Conservation (phyloP, 1,284 basidiomycete genomes). For the Golubevia sp. region DNA sequence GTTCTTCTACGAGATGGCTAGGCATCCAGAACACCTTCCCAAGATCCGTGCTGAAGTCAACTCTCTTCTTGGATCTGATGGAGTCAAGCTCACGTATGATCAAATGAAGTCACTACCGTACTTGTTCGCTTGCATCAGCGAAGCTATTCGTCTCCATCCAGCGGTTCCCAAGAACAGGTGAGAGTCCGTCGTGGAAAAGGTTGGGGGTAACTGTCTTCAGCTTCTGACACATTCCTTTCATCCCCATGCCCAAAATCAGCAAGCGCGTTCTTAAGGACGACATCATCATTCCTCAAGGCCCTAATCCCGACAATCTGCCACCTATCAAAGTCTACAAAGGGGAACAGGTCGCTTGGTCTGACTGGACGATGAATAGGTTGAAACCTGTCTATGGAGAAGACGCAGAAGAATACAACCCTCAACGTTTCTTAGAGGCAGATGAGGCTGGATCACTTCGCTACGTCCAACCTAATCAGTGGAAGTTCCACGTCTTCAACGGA, state of each 20-base stretch:
- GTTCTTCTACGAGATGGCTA: conserved; percentile 38
- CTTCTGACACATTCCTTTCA: background rate
- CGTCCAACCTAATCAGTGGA: conserved; percentile 36
- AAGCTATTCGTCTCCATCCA: conserved; percentile 37
- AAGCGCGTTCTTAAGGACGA: conserved; percentile 38
- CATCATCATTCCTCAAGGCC: conserved; percentile 32
- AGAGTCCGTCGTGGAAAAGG: background rate
- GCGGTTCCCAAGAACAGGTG: conserved; percentile 19
- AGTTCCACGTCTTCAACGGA: conserved; percentile 25
- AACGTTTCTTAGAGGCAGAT: conserved; percentile 35
- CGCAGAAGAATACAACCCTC: conserved; percentile 34
- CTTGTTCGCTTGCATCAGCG: conserved; percentile 36
- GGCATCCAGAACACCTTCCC: conserved; percentile 24
- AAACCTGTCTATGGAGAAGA: conserved; percentile 42
- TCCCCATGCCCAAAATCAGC: conserved; percentile 16
- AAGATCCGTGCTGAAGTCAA: conserved; percentile 29
- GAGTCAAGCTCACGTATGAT: conserved; percentile 30
- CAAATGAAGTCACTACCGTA: conserved; percentile 33
- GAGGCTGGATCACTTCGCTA: conserved; percentile 11
- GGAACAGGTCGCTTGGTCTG: conserved; percentile 37
- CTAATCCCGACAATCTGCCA: conserved; percentile 29
- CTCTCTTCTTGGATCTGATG: conserved; percentile 15
- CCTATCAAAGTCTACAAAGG: conserved; percentile 32
- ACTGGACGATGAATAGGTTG: conserved; percentile 45
- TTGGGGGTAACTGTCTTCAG: background rate